Evolutionary conservation across 345 rosid species (phyloP).

Genomic region (Adansonia digitata): DNA sequence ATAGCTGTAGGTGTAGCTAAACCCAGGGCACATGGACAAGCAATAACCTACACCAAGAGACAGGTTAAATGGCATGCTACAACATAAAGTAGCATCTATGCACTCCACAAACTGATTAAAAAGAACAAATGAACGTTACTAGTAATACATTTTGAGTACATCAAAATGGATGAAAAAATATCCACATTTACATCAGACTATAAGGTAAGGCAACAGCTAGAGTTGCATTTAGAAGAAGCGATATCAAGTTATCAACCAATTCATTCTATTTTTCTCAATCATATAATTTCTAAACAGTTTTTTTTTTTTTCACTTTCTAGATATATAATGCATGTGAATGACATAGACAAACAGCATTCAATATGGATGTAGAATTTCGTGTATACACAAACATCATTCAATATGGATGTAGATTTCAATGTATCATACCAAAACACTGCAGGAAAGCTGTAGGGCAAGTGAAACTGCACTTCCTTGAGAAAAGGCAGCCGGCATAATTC

Average conservation of each 20-base stretch:
- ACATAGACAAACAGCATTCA: not conserved
- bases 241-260: not conserved
- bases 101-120: not conserved
- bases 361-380: constrained; percentile 1
- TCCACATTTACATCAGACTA: not conserved
- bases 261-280: not conserved
- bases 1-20: constrained; percentile 98
- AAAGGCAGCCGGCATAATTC: constrained; percentile 50
- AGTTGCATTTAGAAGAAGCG: not conserved
- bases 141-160: not conserved
- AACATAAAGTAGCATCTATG: not conserved
- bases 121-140: not conserved
- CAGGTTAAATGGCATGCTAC: constrained; percentile 9
- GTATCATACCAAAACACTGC: constrained; percentile 84
- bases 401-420: constrained; percentile 2
- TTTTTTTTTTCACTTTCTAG: not conserved
- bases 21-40: constrained; percentile 99
- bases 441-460: constrained; percentile 87
- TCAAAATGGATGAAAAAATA: not conserved
- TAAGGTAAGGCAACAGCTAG: not conserved
- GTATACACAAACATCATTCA: not conserved
- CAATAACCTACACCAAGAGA: constrained; percentile 65
- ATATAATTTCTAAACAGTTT: not conserved
- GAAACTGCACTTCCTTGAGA: constrained; percentile 72
- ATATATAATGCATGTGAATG: not conserved